These are phyloP conservation scores for Cytospora mali DNA, from an alignment of 2,329 filamentous ascomycete species.

Conservation along the genomic window DNA sequence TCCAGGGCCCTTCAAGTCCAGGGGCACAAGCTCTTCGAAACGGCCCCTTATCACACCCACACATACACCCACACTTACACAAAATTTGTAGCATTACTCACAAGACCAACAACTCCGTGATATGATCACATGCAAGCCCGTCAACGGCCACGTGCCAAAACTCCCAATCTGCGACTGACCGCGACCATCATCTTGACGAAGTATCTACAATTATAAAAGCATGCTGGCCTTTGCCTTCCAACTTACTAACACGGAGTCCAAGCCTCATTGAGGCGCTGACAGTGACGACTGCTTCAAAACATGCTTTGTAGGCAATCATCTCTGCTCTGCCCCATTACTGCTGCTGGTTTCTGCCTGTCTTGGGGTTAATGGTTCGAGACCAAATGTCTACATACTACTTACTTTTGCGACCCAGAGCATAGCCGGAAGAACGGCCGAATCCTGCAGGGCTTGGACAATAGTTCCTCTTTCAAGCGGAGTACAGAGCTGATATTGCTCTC, in stretches of 20 bases:
- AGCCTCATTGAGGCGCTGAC: constrained; percentile 9
- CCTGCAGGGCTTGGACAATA: neutral
- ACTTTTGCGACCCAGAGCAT: neutral
- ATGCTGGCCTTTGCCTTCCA: neutral
- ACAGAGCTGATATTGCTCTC: neutral
- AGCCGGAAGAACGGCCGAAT: neutral
- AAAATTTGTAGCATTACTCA: neutral
- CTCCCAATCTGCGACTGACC: neutral
- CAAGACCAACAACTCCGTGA: neutral
- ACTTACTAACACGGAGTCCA: neutral
- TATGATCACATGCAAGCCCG: constrained; percentile 6
- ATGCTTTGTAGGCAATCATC: neutral
- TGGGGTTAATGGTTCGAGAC: too few relatives aligned
- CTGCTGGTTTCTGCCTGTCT: neutral
- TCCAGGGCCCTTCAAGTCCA: neutral
- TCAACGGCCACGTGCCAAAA: neutral
- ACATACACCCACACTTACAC: neutral
- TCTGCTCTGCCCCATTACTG: neutral
- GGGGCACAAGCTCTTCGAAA: constrained; percentile 4
- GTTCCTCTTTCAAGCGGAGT: neutral
- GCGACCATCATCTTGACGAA: neutral
- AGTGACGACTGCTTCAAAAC: constrained; percentile 9
- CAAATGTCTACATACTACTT: neutral
- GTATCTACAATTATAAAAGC: neutral
- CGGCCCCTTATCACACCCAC: neutral